A percentile compares a stretch with the other conserved stretches of the same genome.
These are phyloP conservation scores for Pseudocercospora pini-densiflorae DNA, from an alignment of 2,329 filamentous ascomycete genomes.

Conservation along the genomic window DNA sequence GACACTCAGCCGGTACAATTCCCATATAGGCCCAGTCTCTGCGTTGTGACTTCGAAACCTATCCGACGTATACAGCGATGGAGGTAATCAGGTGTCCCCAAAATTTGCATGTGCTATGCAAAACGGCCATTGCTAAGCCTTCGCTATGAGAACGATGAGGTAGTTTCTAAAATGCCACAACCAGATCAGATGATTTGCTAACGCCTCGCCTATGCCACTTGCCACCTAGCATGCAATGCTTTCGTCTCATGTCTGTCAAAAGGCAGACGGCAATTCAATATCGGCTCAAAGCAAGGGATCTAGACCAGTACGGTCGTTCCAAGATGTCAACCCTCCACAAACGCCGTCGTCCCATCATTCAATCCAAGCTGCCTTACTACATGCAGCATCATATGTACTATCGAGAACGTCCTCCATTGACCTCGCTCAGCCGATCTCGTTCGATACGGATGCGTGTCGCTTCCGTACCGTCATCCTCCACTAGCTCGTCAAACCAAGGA, in stretches of 20 bases:
- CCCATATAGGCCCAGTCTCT: background rate
- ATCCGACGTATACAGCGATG: background rate
- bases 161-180: slow-evolving; percentile 2
- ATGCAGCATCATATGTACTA: slow-evolving; percentile 13
- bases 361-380: slow-evolving; percentile 6
- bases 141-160: slow-evolving; percentile 9
- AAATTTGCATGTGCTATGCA: slow-evolving; percentile 1
- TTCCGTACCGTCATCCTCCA: slow-evolving; percentile 70
- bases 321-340: slow-evolving; percentile 5
- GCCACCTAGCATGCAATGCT: slow-evolving; percentile 15
- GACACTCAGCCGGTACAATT: background rate
- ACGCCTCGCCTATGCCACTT: slow-evolving; percentile 22
- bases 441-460: slow-evolving; percentile 58
- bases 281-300: background rate
- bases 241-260: slow-evolving; percentile 8
- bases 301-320: slow-evolving; percentile 1
- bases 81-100: background rate
- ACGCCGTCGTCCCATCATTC: slow-evolving; percentile 5
- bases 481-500: slow-evolving; percentile 67
- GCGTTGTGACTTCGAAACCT: background rate
- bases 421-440: slow-evolving; percentile 32
- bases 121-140: slow-evolving; percentile 2
- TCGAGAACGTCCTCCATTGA: slow-evolving; percentile 21
- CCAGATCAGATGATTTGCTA: slow-evolving; percentile 7
- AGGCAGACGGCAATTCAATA: background rate